phyloP scores from a whole-genome alignment of 306 rosid genomes.

The Parietaria judaica region DNA sequence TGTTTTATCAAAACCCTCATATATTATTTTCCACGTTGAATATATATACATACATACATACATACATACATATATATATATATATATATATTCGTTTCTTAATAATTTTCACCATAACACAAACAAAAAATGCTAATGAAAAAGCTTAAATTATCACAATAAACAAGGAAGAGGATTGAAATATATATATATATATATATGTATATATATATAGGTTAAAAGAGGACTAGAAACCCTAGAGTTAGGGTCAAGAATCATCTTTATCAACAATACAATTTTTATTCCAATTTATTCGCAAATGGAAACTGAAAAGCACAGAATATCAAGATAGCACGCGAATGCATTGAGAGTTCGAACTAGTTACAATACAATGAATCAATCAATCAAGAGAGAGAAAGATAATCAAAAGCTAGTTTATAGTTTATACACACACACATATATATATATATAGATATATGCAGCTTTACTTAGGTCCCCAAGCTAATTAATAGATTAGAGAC shows the following conservation, averaged over 20 bases:
- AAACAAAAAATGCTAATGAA: background rate
- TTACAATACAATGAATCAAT: constrained; percentile 20
- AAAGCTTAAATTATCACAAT: constrained; percentile 18
- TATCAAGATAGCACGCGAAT: constrained; percentile 54
- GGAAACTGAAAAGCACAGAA: constrained; percentile 31
- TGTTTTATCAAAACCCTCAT: background rate
- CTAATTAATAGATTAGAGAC: background rate
- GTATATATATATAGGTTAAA: constrained; percentile 38
- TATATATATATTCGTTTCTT: background rate
- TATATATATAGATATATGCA: background rate
- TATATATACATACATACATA: background rate
- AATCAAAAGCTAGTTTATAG: constrained; percentile 17
- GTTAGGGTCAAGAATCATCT: constrained; percentile 40
- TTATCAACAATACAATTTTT: constrained; percentile 23
- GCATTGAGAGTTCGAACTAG: constrained; percentile 28
- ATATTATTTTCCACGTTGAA: too few species aligned
- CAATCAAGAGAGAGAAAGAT: constrained; percentile 17
- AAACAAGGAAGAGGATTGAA: constrained; percentile 31
- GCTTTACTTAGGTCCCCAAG: constrained; percentile 14
- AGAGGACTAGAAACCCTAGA: constrained; percentile 39
- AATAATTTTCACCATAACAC: background rate
- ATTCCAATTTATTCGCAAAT: constrained; percentile 31
- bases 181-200: constrained; percentile 24
- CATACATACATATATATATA: too few species aligned
- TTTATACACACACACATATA: background rate